Evolutionary conservation across 345 rosid genomes (phyloP).

Genomic region (Bretschneidera sinensis): DNA sequence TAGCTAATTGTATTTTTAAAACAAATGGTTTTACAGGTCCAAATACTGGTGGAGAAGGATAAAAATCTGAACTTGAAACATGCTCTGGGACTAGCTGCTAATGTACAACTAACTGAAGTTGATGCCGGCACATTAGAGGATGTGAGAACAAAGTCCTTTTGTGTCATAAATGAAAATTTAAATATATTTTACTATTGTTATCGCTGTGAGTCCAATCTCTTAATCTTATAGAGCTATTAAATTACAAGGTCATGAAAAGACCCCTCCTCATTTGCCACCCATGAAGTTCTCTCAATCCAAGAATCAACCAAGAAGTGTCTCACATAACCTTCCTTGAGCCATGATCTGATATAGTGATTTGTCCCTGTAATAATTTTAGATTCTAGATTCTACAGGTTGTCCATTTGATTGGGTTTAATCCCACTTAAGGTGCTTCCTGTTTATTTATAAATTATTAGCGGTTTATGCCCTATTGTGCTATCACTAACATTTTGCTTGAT

Average conservation of each 20-base stretch:
- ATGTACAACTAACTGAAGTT: conserved; percentile 63
- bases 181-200: too few species aligned
- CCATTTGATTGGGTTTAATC: background rate
- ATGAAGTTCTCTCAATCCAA: background rate
- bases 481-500: background rate
- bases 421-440: background rate
- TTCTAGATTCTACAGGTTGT: background rate
- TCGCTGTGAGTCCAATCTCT: too few species aligned
- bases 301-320: background rate
- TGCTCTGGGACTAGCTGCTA: conserved; percentile 70
- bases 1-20: background rate
- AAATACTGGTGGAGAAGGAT: conserved; percentile 74
- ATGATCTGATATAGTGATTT: background rate
- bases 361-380: background rate
- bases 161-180: too few species aligned
- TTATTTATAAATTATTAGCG: too few species aligned
- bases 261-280: background rate
- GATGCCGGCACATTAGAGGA: conserved; percentile 52
- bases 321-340: background rate
- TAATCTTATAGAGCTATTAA: background rate
- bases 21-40: conserved; percentile 51
- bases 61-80: conserved; percentile 56
- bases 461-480: too few species aligned
- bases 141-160: conserved; percentile 43
- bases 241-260: background rate